phyloP scores from a whole-genome alignment of 2,329 filamentous ascomycete genomes.

The Cladophialophora exuberans region DNA sequence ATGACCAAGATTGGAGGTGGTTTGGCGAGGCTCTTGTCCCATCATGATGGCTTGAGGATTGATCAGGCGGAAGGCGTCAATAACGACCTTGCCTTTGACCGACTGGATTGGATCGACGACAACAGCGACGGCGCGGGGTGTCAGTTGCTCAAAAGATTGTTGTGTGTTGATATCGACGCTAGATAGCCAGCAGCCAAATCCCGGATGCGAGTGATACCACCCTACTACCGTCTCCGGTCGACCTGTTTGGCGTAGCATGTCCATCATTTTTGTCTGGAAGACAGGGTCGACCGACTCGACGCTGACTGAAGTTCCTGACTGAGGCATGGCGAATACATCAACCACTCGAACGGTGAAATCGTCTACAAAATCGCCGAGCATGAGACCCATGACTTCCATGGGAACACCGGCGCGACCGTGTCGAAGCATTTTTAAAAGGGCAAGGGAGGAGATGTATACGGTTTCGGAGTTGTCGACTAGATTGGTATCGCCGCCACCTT shows the following conservation, averaged over 20 bases:
- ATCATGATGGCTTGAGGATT: slow-evolving; percentile 98
- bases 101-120: slow-evolving; percentile 99
- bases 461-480: slow-evolving; percentile 99
- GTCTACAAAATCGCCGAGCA: slow-evolving; percentile 98
- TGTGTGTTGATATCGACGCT: slow-evolving; percentile 99
- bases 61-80: slow-evolving; percentile 97
- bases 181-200: slow-evolving; percentile 98
- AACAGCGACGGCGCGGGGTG: slow-evolving; percentile 92
- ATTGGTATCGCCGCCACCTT: slow-evolving; percentile 71
- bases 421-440: slow-evolving; percentile 96
- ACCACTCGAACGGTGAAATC: slow-evolving; percentile 98
- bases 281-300: slow-evolving; percentile 98
- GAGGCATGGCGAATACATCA: slow-evolving; percentile 99
- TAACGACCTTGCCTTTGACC: slow-evolving; percentile 99
- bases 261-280: slow-evolving; percentile 99
- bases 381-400: slow-evolving; percentile 99
- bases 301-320: slow-evolving; percentile 96
- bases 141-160: slow-evolving; percentile 99
- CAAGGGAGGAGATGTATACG: slow-evolving; percentile 97
- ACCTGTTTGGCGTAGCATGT: slow-evolving; percentile 97
- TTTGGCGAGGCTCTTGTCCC: slow-evolving; percentile 95
- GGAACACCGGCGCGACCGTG: slow-evolving; percentile 96
- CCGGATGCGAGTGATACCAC: slow-evolving; percentile 99
- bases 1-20: slow-evolving; percentile 95
- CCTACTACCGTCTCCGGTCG: slow-evolving; percentile 95